phyloP scores from a whole-genome alignment of 768 basidiomycete species.

The Pluteus cervinus region DNA sequence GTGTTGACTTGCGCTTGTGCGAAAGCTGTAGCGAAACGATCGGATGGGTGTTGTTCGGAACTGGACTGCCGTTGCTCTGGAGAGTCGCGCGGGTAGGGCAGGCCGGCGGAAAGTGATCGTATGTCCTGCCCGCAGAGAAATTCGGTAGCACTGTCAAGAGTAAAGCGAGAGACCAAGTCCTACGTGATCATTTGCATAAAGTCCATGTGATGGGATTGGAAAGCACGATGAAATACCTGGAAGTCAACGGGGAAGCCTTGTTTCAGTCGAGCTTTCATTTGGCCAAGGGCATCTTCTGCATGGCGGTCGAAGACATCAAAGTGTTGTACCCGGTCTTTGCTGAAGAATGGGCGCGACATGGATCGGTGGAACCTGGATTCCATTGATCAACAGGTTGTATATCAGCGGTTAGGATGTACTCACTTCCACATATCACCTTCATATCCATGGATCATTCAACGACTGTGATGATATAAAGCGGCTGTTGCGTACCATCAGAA shows the following conservation, averaged over 20 bases:
- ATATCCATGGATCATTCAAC: background rate
- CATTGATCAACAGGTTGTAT: background rate
- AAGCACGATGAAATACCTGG: slow-evolving; percentile 28
- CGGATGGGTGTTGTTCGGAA: slow-evolving; percentile 24
- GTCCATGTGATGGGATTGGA: background rate
- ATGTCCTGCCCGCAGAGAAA: slow-evolving; percentile 51
- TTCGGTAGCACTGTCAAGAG: slow-evolving; percentile 52
- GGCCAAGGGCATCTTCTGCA: slow-evolving; percentile 38
- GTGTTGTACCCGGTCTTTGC: slow-evolving; percentile 42
- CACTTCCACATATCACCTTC: slow-evolving; percentile 56
- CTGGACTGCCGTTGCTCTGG: slow-evolving; percentile 12
- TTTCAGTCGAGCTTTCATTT: slow-evolving; percentile 33
- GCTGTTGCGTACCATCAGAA: slow-evolving; percentile 37
- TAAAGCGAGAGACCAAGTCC: slow-evolving; percentile 52
- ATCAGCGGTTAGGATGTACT: slow-evolving; percentile 7
- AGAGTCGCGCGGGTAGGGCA: slow-evolving; percentile 39
- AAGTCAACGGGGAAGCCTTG: slow-evolving; percentile 51
- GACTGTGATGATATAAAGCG: background rate
- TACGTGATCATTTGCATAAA: slow-evolving; percentile 14
- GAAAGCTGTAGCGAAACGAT: slow-evolving; percentile 43
- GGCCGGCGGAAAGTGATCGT: slow-evolving; percentile 36
- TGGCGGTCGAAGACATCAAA: slow-evolving; percentile 52
- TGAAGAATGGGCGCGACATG: slow-evolving; percentile 61
- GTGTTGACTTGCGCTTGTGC: slow-evolving; percentile 37
- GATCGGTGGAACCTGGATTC: slow-evolving; percentile 45